These are phyloP conservation scores for Hortiboletus campestris DNA, from an alignment of 768 basidiomycete species.

Conservation along the genomic window DNA sequence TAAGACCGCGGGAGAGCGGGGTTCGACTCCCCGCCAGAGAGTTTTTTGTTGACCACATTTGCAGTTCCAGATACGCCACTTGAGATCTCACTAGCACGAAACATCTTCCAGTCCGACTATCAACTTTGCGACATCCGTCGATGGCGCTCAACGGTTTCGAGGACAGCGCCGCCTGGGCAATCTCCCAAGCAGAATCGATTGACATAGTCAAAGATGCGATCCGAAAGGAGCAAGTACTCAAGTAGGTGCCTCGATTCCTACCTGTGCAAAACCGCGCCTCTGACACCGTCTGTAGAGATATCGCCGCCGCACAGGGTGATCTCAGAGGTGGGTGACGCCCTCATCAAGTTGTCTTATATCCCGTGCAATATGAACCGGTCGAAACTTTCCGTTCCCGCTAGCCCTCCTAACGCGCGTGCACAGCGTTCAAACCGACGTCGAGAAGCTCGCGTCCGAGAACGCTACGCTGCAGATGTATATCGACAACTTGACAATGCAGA, in stretches of 20 bases:
- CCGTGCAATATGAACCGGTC: not conserved
- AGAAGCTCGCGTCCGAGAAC: conserved; percentile 76
- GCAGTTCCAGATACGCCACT: no score
- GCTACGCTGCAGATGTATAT: conserved; percentile 86
- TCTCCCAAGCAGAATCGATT: conserved; percentile 40
- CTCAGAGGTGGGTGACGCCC: conserved; percentile 54
- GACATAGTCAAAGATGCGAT: conserved; percentile 77
- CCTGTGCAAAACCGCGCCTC: not conserved
- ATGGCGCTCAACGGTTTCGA: conserved; percentile 49
- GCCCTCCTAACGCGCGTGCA: conserved; percentile 68
- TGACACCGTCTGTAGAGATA: conserved; percentile 51
- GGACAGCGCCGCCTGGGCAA: conserved; percentile 52
- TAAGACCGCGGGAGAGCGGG: conserved; percentile 39
- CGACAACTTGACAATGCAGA: conserved; percentile 84
- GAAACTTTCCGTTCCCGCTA: conserved; percentile 27
- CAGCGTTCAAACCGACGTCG: conserved; percentile 72
- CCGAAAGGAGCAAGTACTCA: conserved; percentile 72
- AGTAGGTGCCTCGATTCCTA: conserved; percentile 44
- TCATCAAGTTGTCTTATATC: not conserved
- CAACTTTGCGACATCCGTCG: not conserved
- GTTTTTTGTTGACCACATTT: conserved; percentile 8
- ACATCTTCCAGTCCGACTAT: not conserved
- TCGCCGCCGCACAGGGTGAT: conserved; percentile 72
- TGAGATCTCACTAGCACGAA: not conserved
- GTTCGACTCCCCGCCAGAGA: conserved; percentile 50